phyloP scores from a whole-genome alignment of 306 rosid species.

The Prunus kanzakura region DNA sequence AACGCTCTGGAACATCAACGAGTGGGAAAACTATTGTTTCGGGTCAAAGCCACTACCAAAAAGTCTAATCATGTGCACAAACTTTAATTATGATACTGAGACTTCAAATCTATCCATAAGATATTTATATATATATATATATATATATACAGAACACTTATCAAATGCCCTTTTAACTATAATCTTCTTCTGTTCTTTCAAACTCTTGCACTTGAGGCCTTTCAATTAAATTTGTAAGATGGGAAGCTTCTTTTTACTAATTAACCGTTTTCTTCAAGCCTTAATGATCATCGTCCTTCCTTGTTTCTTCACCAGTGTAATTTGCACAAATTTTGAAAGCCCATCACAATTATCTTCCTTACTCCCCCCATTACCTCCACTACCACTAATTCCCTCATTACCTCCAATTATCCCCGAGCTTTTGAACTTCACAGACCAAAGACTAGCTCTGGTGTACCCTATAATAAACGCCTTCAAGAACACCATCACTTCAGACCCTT shows the following conservation, averaged over 20 bases:
- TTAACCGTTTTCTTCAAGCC: slow-evolving; percentile 7
- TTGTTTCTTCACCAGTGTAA: slow-evolving; percentile 11
- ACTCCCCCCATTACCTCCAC: background rate
- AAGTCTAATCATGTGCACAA: background rate
- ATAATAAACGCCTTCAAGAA: slow-evolving; percentile 39
- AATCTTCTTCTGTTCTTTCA: background rate
- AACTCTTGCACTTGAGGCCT: background rate
- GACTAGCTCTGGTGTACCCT: slow-evolving; percentile 34
- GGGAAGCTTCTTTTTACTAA: slow-evolving; percentile 23
- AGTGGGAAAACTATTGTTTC: background rate
- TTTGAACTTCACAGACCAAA: slow-evolving; percentile 38
- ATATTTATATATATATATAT: no score
- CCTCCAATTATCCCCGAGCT: slow-evolving; percentile 26
- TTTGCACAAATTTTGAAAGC: slow-evolving; percentile 17
- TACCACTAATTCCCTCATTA: background rate
- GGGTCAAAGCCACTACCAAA: slow-evolving; percentile 11
- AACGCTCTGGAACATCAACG: no score
- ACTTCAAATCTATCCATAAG: background rate
- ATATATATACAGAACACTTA: no score
- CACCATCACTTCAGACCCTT: slow-evolving; percentile 42
- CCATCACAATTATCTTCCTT: background rate
- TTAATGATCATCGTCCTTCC: slow-evolving; percentile 26
- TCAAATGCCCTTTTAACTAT: background rate
- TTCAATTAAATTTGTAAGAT: background rate
- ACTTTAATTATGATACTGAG: background rate